Evolutionary conservation across 106 monocot species (phyloP).

Genomic region (Allium fistulosum): DNA sequence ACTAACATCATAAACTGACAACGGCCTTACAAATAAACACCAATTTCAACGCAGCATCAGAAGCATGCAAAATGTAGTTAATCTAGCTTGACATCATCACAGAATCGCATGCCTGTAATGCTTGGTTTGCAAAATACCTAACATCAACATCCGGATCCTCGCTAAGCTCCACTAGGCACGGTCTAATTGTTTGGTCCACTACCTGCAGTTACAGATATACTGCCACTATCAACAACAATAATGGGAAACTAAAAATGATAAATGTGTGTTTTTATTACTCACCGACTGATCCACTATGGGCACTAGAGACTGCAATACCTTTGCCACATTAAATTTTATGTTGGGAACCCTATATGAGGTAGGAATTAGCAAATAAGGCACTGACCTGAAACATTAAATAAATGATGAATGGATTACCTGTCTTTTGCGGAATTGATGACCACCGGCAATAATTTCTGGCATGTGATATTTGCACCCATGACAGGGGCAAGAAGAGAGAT

Average conservation of each 20-base stretch:
- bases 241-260: too few relatives aligned
- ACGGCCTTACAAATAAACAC: too few relatives aligned
- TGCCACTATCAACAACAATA: too few relatives aligned
- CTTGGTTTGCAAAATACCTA: conserved; percentile 67
- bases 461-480: conserved; percentile 61
- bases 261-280: conserved; percentile 9
- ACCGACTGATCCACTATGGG: conserved; percentile 67
- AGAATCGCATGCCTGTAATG: conserved; percentile 64
- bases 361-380: neutral
- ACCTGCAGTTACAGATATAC: conserved; percentile 21
- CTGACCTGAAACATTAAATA: neutral
- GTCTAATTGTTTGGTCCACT: conserved; percentile 61
- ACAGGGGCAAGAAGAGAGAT: conserved; percentile 78
- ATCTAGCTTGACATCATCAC: conserved; percentile 43
- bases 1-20: too few relatives aligned
- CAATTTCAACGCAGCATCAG: too few relatives aligned
- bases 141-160: conserved; percentile 97
- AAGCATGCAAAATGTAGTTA: too few relatives aligned
- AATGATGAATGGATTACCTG: conserved; percentile 24
- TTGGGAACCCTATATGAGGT: conserved; percentile 65
- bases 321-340: conserved; percentile 90
- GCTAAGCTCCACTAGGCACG: conserved; percentile 67
- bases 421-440: conserved; percentile 69
- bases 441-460: conserved; percentile 62
- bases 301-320: conserved; percentile 70